These are phyloP conservation scores for Epichloe glyceriae DNA, from an alignment of 2,329 filamentous ascomycete genomes.

Conservation along the genomic window DNA sequence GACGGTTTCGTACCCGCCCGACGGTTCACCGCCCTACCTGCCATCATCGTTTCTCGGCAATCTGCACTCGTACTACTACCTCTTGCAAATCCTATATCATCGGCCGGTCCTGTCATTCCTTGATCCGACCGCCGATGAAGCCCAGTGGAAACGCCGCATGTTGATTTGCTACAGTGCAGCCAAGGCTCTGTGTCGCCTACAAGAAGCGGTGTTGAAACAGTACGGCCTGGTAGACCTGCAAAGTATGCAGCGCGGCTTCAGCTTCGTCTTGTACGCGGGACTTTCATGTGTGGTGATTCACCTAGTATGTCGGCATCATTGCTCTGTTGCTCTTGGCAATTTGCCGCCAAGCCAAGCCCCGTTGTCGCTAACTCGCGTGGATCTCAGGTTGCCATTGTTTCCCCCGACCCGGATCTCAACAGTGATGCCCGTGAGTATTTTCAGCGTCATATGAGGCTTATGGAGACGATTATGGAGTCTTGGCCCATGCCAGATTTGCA, in stretches of 20 bases:
- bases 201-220: constrained; percentile 66
- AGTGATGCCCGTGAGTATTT: constrained; percentile 79
- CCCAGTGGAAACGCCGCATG: constrained; percentile 81
- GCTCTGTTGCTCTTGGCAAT: neutral
- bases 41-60: constrained; percentile 81
- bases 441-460: constrained; percentile 81
- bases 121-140: constrained; percentile 56
- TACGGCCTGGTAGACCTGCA: constrained; percentile 71
- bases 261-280: constrained; percentile 88
- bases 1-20: constrained; percentile 60
- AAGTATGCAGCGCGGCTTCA: constrained; percentile 88
- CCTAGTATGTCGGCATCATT: constrained; percentile 51
- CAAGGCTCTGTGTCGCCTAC: constrained; percentile 71
- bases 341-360: constrained; percentile 1
- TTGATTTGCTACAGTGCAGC: constrained; percentile 72
- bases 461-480: constrained; percentile 70
- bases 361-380: constrained; percentile 8
- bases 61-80: constrained; percentile 76
- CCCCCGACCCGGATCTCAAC: constrained; percentile 80
- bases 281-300: constrained; percentile 88
- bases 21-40: constrained; percentile 72
- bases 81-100: constrained; percentile 76
- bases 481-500: constrained; percentile 88
- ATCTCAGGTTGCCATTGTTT: constrained; percentile 73
- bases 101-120: constrained; percentile 73